phyloP scores from a whole-genome alignment of 352 stramenopile genomes.

The Globisporangium mamillatum region DNA sequence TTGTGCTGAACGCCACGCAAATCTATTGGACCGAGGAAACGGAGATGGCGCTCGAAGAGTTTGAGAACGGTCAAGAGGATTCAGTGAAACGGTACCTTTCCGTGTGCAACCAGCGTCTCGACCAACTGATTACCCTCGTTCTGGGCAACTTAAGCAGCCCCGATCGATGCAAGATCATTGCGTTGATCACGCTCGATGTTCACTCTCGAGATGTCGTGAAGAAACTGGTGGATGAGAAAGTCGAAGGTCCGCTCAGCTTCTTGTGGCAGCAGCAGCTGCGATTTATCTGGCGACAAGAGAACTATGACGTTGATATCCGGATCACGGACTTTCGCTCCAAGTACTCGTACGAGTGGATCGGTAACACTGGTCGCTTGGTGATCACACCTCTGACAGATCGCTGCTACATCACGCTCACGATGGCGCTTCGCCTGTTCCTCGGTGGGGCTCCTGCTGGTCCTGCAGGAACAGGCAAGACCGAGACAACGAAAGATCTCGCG shows the following conservation, averaged over 20 bases:
- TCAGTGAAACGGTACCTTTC: constrained; percentile 81
- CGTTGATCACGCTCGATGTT: constrained; percentile 95
- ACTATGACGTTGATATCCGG: constrained; percentile 94
- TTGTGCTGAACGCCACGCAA: constrained; percentile 84
- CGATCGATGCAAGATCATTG: constrained; percentile 94
- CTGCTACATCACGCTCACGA: constrained; percentile 97
- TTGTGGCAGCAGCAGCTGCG: constrained; percentile 87
- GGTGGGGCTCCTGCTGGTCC: constrained; percentile 92
- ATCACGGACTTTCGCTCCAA: constrained; percentile 97
- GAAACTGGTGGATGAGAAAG: constrained; percentile 84
- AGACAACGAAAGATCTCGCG: constrained; percentile 85
- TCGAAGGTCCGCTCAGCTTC: constrained; percentile 85
- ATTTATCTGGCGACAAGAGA: constrained; percentile 91
- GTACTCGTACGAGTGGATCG: constrained; percentile 89
- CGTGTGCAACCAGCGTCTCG: constrained; percentile 81
- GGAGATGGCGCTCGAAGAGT: constrained; percentile 87
- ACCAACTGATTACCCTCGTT: constrained; percentile 92
- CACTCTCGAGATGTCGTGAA: constrained; percentile 94
- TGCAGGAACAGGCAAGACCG: constrained; percentile 90
- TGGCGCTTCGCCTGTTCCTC: constrained; percentile 95
- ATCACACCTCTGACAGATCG: constrained; percentile 96
- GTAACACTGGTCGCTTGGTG: constrained; percentile 90
- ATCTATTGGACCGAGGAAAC: constrained; percentile 98
- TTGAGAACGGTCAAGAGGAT: constrained; percentile 87
- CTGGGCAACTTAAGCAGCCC: constrained; percentile 84